These are phyloP conservation scores for Brasenia schreberi DNA, from an alignment of 164 flowering plant genomes.

Conservation along the genomic window DNA sequence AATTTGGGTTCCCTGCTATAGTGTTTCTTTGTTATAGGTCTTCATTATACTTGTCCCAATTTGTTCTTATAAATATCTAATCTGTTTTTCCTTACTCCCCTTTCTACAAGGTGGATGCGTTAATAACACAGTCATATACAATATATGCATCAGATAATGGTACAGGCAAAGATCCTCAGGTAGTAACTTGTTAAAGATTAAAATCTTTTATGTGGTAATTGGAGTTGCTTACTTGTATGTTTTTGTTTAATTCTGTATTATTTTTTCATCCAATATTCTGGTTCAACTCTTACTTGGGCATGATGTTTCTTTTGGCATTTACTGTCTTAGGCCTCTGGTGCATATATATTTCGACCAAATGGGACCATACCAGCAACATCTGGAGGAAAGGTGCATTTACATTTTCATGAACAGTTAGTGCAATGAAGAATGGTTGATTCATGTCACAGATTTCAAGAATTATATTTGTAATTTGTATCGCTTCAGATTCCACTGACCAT, in stretches of 20 bases:
- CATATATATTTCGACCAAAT: conserved; percentile 95
- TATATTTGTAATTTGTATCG: background rate
- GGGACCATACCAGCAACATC: conserved; percentile 43
- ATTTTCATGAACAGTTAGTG: background rate
- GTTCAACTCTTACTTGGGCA: background rate
- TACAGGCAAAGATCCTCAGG: conserved; percentile 69
- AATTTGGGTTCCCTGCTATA: background rate
- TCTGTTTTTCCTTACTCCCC: background rate
- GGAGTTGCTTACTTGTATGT: too few species aligned
- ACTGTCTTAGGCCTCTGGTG: conserved; percentile 72
- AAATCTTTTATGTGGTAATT: too few species aligned
- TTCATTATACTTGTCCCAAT: too few species aligned
- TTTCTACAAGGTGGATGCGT: conserved; percentile 33
- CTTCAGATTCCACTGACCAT: conserved; percentile 54
- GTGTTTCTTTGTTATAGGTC: too few species aligned
- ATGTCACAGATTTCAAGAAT: too few species aligned
- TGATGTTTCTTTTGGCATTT: background rate
- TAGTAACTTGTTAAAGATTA: conserved; percentile 4
- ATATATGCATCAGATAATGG: conserved; percentile 59
- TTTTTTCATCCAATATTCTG: too few species aligned
- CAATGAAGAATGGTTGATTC: background rate
- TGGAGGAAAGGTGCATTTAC: conserved; percentile 36
- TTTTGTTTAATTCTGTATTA: background rate
- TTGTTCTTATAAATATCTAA: too few species aligned
- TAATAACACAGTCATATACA: conserved; percentile 46